Percentiles rank a stretch among this genome's conserved stretches.
phyloP scores from a whole-genome alignment of 768 basidiomycete genomes.

The Strobilomyces confusus region DNA sequence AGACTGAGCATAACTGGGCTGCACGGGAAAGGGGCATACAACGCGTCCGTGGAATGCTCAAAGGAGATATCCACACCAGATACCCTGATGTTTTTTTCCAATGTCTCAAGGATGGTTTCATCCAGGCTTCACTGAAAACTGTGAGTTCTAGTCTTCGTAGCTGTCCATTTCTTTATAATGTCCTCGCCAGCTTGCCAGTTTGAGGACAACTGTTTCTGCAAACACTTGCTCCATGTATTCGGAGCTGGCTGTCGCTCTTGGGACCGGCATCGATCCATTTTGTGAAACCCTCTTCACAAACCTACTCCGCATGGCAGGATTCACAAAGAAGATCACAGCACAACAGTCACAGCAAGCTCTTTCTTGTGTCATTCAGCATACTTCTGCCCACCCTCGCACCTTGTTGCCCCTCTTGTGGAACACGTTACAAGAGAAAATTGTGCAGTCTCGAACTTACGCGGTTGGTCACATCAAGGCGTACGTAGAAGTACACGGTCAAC shows the following conservation, averaged over 20 bases:
- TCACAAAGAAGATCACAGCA: constrained; percentile 90
- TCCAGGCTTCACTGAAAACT: constrained; percentile 81
- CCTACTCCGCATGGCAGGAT: constrained; percentile 79
- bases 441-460: constrained; percentile 65
- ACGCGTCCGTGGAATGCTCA: constrained; percentile 84
- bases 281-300: constrained; percentile 74
- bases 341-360: constrained; percentile 79
- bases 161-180: neutral
- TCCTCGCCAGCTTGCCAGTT: constrained; percentile 63
- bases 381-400: constrained; percentile 66
- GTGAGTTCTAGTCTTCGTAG: constrained; percentile 42
- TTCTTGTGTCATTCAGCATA: constrained; percentile 60
- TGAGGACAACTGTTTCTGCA: constrained; percentile 85
- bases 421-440: constrained; percentile 74
- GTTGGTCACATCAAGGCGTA: constrained; percentile 72
- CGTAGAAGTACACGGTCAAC: constrained; percentile 66
- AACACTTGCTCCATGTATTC: constrained; percentile 74
- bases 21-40: constrained; percentile 72
- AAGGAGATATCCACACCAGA: constrained; percentile 73
- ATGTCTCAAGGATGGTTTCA: constrained; percentile 71
- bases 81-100: constrained; percentile 72
- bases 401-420: constrained; percentile 66
- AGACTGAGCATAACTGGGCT: constrained; percentile 95
- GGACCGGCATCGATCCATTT: constrained; percentile 68
- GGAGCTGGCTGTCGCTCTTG: constrained; percentile 69